phyloP scores from a whole-genome alignment of 73 alveolate species.

The Symbiodinium natans region DNA sequence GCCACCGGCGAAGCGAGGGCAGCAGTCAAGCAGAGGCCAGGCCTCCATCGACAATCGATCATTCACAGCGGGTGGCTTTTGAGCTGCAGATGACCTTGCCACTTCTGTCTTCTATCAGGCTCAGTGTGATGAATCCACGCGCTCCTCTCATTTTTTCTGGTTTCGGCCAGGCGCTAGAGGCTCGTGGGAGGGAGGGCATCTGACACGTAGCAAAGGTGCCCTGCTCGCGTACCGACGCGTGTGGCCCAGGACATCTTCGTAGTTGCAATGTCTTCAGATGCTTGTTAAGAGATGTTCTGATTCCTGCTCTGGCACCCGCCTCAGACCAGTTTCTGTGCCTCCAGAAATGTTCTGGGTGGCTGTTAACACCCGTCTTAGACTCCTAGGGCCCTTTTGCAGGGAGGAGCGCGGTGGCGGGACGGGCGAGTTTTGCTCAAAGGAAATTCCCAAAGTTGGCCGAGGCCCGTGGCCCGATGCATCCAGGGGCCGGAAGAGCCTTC shows the following conservation, averaged over 20 bases:
- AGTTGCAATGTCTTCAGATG: too few species aligned
- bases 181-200: not conserved
- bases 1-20: conserved; percentile 68
- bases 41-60: not conserved
- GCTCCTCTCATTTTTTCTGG: not conserved
- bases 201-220: not conserved
- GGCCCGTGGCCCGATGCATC: too few species aligned
- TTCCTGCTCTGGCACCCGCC: too few species aligned
- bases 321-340: too few species aligned
- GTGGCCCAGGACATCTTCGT: not conserved
- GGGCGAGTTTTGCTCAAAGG: too few species aligned
- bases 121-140: not conserved
- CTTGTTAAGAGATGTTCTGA: too few species aligned
- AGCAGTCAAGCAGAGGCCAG: not conserved
- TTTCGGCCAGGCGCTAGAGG: not conserved
- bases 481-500: not conserved
- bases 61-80: not conserved
- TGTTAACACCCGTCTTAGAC: too few species aligned
- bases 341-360: too few species aligned
- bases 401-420: too few species aligned
- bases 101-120: not conserved
- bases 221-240: not conserved
- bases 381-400: too few species aligned
- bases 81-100: too few species aligned
- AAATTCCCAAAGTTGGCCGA: too few species aligned